These are phyloP conservation scores for Salix udensis DNA, from an alignment of 345 rosid species.

Conservation along the genomic window DNA sequence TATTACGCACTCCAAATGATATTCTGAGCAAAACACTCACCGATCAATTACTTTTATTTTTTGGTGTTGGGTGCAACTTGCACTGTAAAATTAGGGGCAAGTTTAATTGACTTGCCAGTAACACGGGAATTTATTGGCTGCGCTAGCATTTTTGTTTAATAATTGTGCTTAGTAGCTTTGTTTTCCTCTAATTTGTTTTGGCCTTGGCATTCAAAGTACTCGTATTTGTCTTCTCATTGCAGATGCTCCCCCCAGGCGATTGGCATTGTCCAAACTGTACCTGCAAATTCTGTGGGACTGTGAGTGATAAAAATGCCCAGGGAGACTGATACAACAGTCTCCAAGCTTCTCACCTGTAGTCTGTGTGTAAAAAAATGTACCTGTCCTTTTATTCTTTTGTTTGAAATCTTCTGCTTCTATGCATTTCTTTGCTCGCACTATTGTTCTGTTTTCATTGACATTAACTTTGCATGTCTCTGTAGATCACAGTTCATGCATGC, in stretches of 20 bases:
- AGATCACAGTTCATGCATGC: conserved; percentile 30
- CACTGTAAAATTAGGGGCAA: neutral
- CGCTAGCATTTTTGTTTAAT: neutral
- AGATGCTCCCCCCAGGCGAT: conserved; percentile 34
- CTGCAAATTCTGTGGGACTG: conserved; percentile 27
- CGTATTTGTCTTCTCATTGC: conserved; percentile 9
- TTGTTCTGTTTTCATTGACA: neutral
- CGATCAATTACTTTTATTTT: neutral
- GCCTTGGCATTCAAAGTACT: neutral
- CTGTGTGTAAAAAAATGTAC: conserved; percentile 28
- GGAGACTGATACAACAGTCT: conserved; percentile 23
- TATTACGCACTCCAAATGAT: neutral
- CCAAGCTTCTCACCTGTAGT: conserved; percentile 20
- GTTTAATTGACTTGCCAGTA: conserved; percentile 8
- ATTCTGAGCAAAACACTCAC: neutral
- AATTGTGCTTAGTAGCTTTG: neutral
- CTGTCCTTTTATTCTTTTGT: conserved; percentile 16
- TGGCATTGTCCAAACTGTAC: conserved; percentile 37
- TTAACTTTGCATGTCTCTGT: conserved; percentile 5
- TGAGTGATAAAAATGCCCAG: conserved; percentile 30
- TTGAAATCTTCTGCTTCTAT: conserved; percentile 6
- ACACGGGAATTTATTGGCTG: neutral
- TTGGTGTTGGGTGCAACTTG: neutral
- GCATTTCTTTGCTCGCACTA: neutral
- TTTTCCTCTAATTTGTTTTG: neutral